phyloP scores from a whole-genome alignment of 352 stramenopile genomes.

The Globisporangium uncinulatum region DNA sequence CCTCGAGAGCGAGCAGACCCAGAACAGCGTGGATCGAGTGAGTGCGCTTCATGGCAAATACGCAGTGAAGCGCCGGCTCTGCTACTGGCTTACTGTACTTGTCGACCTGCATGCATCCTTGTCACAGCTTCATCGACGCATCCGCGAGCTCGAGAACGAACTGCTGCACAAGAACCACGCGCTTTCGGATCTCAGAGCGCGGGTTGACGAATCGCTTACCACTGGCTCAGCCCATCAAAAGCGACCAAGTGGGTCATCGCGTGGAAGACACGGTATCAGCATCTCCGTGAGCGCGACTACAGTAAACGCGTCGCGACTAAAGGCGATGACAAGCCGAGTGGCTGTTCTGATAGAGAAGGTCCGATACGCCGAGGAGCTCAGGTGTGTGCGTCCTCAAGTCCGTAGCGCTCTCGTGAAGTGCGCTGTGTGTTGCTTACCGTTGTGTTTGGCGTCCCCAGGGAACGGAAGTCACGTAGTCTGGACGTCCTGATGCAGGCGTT shows the following conservation, averaged over 20 bases:
- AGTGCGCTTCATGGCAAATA: neutral
- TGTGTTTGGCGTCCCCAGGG: constrained; percentile 16
- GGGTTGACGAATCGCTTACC: constrained; percentile 22
- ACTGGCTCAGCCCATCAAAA: neutral
- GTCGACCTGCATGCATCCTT: neutral
- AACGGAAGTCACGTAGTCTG: constrained; percentile 36
- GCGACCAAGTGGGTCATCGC: neutral
- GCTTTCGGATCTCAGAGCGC: constrained; percentile 28
- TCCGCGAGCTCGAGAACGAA: constrained; percentile 41
- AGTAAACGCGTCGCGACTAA: neutral
- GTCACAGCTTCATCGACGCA: constrained; percentile 25
- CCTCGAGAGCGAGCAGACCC: constrained; percentile 15
- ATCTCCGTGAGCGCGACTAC: neutral
- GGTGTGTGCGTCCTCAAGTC: constrained; percentile 12
- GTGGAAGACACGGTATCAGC: neutral
- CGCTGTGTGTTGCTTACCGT: too few relatives aligned
- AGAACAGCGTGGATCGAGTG: constrained; percentile 8
- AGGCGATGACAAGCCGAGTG: constrained; percentile 17
- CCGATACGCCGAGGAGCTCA: constrained; percentile 24
- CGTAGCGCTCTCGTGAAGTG: neutral
- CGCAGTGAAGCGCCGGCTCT: neutral
- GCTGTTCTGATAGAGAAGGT: constrained; percentile 29
- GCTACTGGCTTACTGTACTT: neutral
- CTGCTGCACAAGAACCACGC: constrained; percentile 27
- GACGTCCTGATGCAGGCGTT: constrained; percentile 38